phyloP scores from a whole-genome alignment of 1,284 basidiomycete species.

The Ceratobasidium sp. region DNA sequence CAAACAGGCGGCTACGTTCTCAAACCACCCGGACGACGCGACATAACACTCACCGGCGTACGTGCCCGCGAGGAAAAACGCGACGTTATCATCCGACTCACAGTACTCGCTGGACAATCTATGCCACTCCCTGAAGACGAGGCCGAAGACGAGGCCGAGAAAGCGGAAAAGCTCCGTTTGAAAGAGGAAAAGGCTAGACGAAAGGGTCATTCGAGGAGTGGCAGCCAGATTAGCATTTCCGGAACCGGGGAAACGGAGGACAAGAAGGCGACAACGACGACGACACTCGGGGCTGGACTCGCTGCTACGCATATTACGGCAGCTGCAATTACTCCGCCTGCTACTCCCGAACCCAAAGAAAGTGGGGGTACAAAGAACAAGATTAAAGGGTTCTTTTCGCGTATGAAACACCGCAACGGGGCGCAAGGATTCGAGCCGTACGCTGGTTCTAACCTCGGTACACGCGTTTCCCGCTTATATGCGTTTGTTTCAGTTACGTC shows the following conservation, averaged over 20 bases:
- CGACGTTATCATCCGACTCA: slow-evolving; percentile 15
- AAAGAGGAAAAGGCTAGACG: slow-evolving; percentile 28
- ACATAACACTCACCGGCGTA: slow-evolving; percentile 23
- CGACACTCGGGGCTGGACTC: slow-evolving; percentile 12
- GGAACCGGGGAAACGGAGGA: background rate
- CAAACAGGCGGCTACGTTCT: slow-evolving; percentile 40
- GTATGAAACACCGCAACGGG: slow-evolving; percentile 36
- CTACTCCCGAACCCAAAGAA: background rate
- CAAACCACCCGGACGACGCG: slow-evolving; percentile 38
- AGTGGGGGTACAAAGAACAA: slow-evolving; percentile 1
- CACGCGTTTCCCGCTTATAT: background rate
- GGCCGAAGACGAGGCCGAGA: slow-evolving; percentile 28
- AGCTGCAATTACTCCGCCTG: slow-evolving; percentile 1
- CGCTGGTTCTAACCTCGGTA: background rate
- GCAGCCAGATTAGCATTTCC: background rate
- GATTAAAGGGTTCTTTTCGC: slow-evolving; percentile 35
- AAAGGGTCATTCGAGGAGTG: slow-evolving; percentile 30
- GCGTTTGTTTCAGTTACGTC: background rate
- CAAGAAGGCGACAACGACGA: background rate
- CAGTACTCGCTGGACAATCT: slow-evolving; percentile 32
- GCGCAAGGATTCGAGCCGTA: slow-evolving; percentile 39
- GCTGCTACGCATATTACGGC: background rate
- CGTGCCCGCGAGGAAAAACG: slow-evolving; percentile 37
- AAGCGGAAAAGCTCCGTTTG: slow-evolving; percentile 5
- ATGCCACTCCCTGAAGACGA: slow-evolving; percentile 39